Base-by-base conservation (phyloP, 2,329 filamentous ascomycete species). In the Trichoderma sp. region DNA sequence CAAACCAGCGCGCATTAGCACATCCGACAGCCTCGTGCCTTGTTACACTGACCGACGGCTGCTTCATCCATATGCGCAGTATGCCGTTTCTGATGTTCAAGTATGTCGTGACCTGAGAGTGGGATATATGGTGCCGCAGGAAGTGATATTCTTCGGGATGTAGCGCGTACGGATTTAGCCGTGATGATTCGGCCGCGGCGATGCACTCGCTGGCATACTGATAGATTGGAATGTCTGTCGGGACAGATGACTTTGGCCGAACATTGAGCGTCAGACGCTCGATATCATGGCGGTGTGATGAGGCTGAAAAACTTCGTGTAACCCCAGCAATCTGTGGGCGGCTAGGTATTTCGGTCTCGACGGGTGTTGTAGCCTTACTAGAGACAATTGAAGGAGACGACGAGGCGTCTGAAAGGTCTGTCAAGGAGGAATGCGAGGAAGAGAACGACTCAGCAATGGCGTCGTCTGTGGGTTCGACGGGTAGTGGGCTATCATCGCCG, bases 41-140 rank as follows among this genome's bases (percentile, higher is more conserved):
- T 29, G 90, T 91, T 13, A 99, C 91, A 70, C 89, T 88, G 50
- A 93, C 87, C 76, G 94, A 88, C 8, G 95, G 93, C 75, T 96
- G 97, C 72, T 90, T 87, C 39, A 92, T 86, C 95, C 95, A 99
- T 48, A 98, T 80, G 66, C 95, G 87, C 64, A 99, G 82, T 68
- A 99, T 97, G 17, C 93, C 92, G 78, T 99, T 99, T 73, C 95
- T 88, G 70, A 99, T 95, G 77, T 98, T 98, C 64, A 99, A 83
- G 79, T 99, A 99, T 13, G 93, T 92, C 3, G 94, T 97, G 72
- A 97, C 93, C 79, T 99, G 95, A 35, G 90, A 85, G 74, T 92
- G 90, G 75, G 91, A 97, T 72, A 99, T 88, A 73, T 96, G 90
- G 70, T 92, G 85, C 70, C 92, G 88, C 48, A 99, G 81, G 69